Conservation (phyloP, 208 protist genomes). For the Porcisia hertigi region DNA sequence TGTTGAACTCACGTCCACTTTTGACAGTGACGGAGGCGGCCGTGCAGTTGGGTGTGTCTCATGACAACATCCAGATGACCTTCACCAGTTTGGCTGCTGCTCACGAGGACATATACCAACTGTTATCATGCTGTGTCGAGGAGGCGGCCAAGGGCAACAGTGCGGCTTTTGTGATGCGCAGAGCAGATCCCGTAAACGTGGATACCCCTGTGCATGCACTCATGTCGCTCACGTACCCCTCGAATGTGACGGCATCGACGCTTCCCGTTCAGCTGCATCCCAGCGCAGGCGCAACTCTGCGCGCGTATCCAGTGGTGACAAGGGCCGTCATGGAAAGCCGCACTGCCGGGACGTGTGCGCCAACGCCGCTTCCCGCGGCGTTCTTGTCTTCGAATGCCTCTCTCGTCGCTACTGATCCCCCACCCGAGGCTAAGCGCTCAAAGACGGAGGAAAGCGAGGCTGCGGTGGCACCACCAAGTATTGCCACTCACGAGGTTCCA, state of each 20-base stretch:
- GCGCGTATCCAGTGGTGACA: conserved; percentile 24
- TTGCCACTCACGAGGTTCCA: background rate
- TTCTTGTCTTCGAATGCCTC: background rate
- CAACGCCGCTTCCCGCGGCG: background rate
- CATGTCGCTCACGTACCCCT: conserved; percentile 13
- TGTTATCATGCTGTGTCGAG: conserved; percentile 10
- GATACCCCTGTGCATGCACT: conserved; percentile 8
- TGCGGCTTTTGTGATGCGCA: conserved; percentile 11
- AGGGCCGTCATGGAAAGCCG: conserved; percentile 19
- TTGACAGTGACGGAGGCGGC: conserved; percentile 27
- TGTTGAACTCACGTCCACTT: conserved; percentile 16
- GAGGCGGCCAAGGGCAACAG: conserved; percentile 12
- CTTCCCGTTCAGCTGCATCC: conserved; percentile 12
- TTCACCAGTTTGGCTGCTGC: conserved; percentile 11
- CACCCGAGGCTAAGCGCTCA: background rate
- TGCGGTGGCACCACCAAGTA: background rate
- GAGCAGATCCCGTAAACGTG: background rate
- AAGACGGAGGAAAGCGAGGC: background rate
- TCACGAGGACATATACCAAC: conserved; percentile 5
- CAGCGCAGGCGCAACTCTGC: background rate
- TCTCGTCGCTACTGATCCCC: background rate
- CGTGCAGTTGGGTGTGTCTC: background rate
- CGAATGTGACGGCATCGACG: conserved; percentile 2
- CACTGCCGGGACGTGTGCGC: background rate
- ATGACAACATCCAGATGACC: background rate